phyloP scores from a whole-genome alignment of 306 rosid genomes.

The Pueraria montana region DNA sequence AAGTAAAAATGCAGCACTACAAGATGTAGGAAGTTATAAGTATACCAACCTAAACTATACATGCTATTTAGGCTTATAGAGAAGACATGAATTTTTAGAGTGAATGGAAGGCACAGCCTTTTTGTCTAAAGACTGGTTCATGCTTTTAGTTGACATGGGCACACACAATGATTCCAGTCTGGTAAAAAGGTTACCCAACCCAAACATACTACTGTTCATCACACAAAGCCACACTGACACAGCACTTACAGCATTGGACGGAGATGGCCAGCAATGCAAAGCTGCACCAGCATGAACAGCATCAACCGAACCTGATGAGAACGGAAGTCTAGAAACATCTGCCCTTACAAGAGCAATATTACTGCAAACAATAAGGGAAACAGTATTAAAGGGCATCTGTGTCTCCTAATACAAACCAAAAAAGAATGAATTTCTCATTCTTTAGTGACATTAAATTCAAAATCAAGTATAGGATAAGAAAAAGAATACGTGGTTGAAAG shows the following conservation, averaged over 20 bases:
- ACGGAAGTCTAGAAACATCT: constrained; percentile 95
- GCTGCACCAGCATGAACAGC: constrained; percentile 99
- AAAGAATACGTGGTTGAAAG: constrained; percentile 63
- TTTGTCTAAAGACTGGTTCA: constrained; percentile 2
- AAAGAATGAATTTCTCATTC: constrained; percentile 26
- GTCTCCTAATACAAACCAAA: not conserved
- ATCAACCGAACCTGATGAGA: constrained; percentile 81
- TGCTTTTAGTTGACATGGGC: constrained; percentile 15
- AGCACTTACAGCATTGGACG: constrained; percentile 88
- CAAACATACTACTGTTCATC: constrained; percentile 27
- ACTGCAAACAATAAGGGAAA: constrained; percentile 65
- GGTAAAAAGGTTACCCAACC: constrained; percentile 15
- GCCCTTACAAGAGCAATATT: constrained; percentile 97
- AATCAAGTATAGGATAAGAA: constrained; percentile 22
- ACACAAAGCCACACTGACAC: constrained; percentile 32
- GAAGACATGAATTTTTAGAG: constrained; percentile 4
- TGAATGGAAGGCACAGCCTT: not conserved
- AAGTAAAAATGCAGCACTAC: constrained; percentile 19
- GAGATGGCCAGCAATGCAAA: constrained; percentile 97
- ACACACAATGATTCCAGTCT: constrained; percentile 3
- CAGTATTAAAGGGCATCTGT: constrained; percentile 22
- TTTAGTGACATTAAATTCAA: constrained; percentile 11
- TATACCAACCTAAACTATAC: not conserved
- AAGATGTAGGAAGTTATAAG: not conserved
- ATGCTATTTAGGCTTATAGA: not conserved